Evolutionary conservation across 495 filamentous ascomycete species (phyloP), one percentile per base, ranked within the genome.

Genomic region (Penicillium ucsense): DNA sequence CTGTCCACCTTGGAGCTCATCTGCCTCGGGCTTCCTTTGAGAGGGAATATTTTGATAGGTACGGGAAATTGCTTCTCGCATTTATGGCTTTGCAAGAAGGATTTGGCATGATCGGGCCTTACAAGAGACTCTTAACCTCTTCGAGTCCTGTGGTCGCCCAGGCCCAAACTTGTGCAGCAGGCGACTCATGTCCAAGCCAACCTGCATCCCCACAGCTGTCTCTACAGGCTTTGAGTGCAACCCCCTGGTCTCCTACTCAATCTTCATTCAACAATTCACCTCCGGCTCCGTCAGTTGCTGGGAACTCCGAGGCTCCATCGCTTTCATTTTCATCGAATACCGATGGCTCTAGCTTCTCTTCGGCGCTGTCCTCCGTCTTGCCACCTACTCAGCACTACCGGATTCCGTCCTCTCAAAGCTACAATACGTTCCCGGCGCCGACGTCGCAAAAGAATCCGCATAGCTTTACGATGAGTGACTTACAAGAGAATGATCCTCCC

Each of bases 51-150:
- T 72, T 71, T 41, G 69, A 72, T 51, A 56, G 63, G 39, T 69
- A 70, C 34, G 69, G 69, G 31, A 71, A 70, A 43, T 41, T 67
- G 4, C 64, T 72, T 29, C 46, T 72, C 38, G 47, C 64, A 7
- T 72, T 70, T 35, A 72, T 72, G 69, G 53, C 60, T 4, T 57
- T 61, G 4, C 69, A 72, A 37, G 69, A 72, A 39, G 52, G 57
- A 7, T 44, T 69, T 42, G 57, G 58, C 5, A 45, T 72, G 30
- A 36, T 64, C 8, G 43, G 65, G 9, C 43, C 64, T 8, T 66
- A 66, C 40, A 59, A 42, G 4, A 48, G 34, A 11, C 36, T 37
- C 8, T 9, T 40, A 6, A 31, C 41, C n/a, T 6, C 42, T 28
- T n/a, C 43, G 11, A 41, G 38, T 8, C 12, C 37, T 3, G 48